Evolutionary conservation across 1,284 basidiomycete genomes (phyloP).

Genomic region (Microstroma glucosiphilum): DNA sequence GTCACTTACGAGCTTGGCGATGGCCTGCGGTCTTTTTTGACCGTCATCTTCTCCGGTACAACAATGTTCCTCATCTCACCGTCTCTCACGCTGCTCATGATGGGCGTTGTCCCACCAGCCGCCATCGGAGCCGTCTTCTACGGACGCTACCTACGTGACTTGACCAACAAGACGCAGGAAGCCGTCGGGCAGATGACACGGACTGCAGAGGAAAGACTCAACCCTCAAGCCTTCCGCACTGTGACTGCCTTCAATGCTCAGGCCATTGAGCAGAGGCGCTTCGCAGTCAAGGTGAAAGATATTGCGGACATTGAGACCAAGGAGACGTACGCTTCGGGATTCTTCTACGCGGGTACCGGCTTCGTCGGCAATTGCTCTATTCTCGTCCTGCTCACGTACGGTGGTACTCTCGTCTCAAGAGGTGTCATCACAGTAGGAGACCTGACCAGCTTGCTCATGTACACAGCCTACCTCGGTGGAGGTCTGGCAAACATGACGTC

Average conservation of each 20-base stretch:
- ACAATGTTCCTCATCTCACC: conserved; percentile 96
- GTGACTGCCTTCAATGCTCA: conserved; percentile 80
- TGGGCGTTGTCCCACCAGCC: conserved; percentile 86
- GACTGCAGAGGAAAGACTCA: conserved; percentile 80
- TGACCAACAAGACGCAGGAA: conserved; percentile 87
- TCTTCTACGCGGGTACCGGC: conserved; percentile 80
- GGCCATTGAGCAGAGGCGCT: conserved; percentile 62
- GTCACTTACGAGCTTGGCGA: conserved; percentile 52
- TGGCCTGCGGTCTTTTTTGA: conserved; percentile 39
- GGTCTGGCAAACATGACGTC: conserved; percentile 52
- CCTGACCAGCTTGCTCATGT: conserved; percentile 69
- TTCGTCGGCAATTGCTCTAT: conserved; percentile 92
- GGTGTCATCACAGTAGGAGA: conserved; percentile 67
- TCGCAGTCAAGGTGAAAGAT: conserved; percentile 58
- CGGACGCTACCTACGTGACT: conserved; percentile 83
- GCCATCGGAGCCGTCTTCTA: conserved; percentile 94
- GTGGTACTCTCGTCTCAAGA: conserved; percentile 79
- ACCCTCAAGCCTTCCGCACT: conserved; percentile 71
- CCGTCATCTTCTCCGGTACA: conserved; percentile 60
- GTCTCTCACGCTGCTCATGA: conserved; percentile 82
- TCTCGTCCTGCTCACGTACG: conserved; percentile 82
- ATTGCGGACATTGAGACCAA: conserved; percentile 74
- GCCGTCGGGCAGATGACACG: conserved; percentile 86
- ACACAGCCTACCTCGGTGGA: conserved; percentile 81
- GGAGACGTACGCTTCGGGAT: conserved; percentile 82